phyloP scores from a whole-genome alignment of 768 basidiomycete species.

The Naganishia friedmannii region DNA sequence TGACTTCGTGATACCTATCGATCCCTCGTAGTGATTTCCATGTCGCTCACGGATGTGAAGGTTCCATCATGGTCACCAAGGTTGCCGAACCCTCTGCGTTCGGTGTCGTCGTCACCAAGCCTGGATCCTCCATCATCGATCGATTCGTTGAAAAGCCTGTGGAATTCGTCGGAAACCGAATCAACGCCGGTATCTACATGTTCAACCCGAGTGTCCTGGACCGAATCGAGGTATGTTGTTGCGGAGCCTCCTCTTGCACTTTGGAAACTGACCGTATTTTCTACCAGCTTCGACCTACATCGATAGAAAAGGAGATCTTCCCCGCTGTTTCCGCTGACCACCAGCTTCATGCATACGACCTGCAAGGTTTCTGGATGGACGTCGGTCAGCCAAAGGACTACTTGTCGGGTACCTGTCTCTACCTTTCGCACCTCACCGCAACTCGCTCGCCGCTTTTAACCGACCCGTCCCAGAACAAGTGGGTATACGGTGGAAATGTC shows the following conservation, averaged over 20 bases:
- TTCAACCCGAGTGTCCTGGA: conserved; percentile 57
- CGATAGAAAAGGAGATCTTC: conserved; percentile 58
- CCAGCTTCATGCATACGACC: conserved; percentile 57
- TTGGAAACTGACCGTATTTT: background rate
- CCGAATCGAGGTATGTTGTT: conserved; percentile 53
- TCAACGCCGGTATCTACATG: conserved; percentile 59
- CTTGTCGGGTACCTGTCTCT: conserved; percentile 54
- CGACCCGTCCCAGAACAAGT: conserved; percentile 54
- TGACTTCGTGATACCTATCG: conserved; percentile 13
- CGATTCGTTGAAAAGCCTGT: conserved; percentile 58
- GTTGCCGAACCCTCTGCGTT: conserved; percentile 57
- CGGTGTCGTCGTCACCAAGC: conserved; percentile 56
- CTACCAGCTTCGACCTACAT: conserved; percentile 54
- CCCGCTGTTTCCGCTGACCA: conserved; percentile 54
- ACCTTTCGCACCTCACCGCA: conserved; percentile 55
- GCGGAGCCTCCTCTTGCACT: background rate
- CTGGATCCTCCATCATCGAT: conserved; percentile 54
- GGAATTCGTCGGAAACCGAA: conserved; percentile 57
- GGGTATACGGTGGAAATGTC: conserved; percentile 56
- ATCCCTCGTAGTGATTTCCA: conserved; percentile 53
- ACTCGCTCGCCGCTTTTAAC: conserved; percentile 51
- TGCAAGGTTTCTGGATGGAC: conserved; percentile 58
- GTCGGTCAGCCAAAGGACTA: conserved; percentile 57
- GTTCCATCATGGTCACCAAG: conserved; percentile 58
- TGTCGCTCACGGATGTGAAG: conserved; percentile 55